These are phyloP conservation scores for Vicia faba DNA, from an alignment of 306 rosid genomes.

Conservation along the genomic window DNA sequence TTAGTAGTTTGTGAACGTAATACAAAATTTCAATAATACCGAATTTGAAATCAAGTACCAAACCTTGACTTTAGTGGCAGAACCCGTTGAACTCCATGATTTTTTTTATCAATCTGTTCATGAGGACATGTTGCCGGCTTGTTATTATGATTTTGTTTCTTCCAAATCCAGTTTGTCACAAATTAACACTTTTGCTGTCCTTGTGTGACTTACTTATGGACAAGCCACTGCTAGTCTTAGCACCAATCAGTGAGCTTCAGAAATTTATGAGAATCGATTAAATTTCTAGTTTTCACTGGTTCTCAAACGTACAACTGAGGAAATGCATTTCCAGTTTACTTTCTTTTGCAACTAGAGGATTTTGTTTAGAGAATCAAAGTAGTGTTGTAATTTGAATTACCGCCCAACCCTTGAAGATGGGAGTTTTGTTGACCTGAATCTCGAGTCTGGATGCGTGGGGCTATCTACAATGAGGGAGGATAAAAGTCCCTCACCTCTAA, in stretches of 20 bases:
- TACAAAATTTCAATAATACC: background rate
- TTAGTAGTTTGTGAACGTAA: conserved; percentile 14
- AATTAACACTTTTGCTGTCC: background rate
- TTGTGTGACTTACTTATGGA: background rate
- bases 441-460: conserved; percentile 8
- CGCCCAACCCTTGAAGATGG: conserved; percentile 20
- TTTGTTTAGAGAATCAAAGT: conserved; percentile 1
- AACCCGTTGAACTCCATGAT: conserved; percentile 7
- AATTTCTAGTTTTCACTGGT: conserved; percentile 10
- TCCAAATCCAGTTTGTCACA: conserved; percentile 18
- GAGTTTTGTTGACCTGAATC: conserved; percentile 44
- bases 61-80: conserved; percentile 27
- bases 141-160: background rate
- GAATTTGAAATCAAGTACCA: conserved; percentile 6
- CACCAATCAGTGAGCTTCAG: background rate
- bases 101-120: conserved; percentile 7
- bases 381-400: conserved; percentile 14
- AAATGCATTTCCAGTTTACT: conserved; percentile 7
- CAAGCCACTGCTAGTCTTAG: conserved; percentile 4
- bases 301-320: conserved; percentile 1
- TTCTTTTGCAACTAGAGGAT: background rate
- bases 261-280: conserved; percentile 11
- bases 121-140: background rate
- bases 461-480: background rate
- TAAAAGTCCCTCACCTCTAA: background rate